Evolutionary conservation across 108 stramenopile species (phyloP), one percentile per base, ranked within the genome.

Genomic region (Epithemia pelagica): DNA sequence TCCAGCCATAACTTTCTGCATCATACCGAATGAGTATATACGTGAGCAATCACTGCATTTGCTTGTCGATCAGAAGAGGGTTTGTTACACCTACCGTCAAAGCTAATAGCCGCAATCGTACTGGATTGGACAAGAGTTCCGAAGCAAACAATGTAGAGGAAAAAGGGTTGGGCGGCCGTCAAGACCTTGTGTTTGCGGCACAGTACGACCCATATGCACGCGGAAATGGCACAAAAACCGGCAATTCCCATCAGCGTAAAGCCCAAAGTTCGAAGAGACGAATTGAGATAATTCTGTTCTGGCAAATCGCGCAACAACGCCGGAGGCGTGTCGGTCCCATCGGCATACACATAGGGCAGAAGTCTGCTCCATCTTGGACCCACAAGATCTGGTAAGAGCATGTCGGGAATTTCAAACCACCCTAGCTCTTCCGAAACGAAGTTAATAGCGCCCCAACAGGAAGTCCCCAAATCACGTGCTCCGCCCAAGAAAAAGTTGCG

Each of bases 91-190:
- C 5, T 46, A 46, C 37, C 37, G 56, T 57, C 56, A 23, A 23
- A 57, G 7, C 25, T 26, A 23, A 57, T 26, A n/a, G 56, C 3
- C 5, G 7, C 7, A 57, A 57, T 57, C 25, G 56, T 26, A 27
- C 22, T 23, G 25, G 56, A 57, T 57, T 23, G 26, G 18, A 27
- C 26, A 1, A 65, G 33, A 27, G 53, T 63, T 23, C 75, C 74
- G 20, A 54, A 46, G 3, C 52, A 37, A n/a, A 75, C 60, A 21
- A 76, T 64, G 18, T 54, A 63, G 18, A 82, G 71, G 60, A 82
- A 82, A 7, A 69, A 32, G 8, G 81, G 81, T 52, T 82, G 81
- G 56, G 69, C 52, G 1, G 70, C 69, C 21, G 25, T 57, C 7
- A 57, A 7, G 21, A 57, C 26, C 26, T 27, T 23, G 26, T 57